Evolutionary conservation across 2,329 filamentous ascomycete genomes (phyloP), one percentile per base, ranked within the genome.

Genomic region (Aspergillus hortae): DNA sequence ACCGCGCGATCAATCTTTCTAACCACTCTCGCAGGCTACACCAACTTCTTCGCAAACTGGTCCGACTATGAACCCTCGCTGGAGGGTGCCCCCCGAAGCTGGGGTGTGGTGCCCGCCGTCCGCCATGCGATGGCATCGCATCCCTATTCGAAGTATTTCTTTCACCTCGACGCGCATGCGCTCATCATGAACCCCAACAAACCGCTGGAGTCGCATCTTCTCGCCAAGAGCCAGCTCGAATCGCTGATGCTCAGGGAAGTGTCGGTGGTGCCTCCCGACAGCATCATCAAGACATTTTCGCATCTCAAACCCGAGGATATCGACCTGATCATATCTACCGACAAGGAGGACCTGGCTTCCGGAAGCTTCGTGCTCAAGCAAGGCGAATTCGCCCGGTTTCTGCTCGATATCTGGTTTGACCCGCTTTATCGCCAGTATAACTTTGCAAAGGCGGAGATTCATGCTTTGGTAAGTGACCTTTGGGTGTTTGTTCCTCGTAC

Each of bases 351-450:
- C 5, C 68, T 99, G 48, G 84, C 84, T 23, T 81, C 85, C 14
- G 84, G 84, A 10, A 96, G 90, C 71, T 87, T 96, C 56, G 76
- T 97, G 12, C 68, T 99, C 11, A 81, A 85, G 56, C 89, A 88
- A 55, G 90, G 92, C 19, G 90, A 94, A 50, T 99, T 92, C 90
- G 88, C 89, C 42, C 88, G 88, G 66, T 99, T 89, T 76, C 90
- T 99, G 66, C 73, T 97, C 15, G 94, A 99, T 68, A 88, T 89
- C 1, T 99, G 94, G 94, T 95, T 94, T 66, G 91, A 97, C 68
- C 94, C 94, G 44, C 77, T 97, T 41, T 99, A 95, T 73, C 82
- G 92, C 57, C 89, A 81, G 60, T 99, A 99, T 75, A 95, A 96
- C 67, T 99, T 99, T 66, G 90, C 95, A 66, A 96, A 95, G 70